Conservation (phyloP, 768 basidiomycete genomes). For the Boletus vinaceobasis region DNA sequence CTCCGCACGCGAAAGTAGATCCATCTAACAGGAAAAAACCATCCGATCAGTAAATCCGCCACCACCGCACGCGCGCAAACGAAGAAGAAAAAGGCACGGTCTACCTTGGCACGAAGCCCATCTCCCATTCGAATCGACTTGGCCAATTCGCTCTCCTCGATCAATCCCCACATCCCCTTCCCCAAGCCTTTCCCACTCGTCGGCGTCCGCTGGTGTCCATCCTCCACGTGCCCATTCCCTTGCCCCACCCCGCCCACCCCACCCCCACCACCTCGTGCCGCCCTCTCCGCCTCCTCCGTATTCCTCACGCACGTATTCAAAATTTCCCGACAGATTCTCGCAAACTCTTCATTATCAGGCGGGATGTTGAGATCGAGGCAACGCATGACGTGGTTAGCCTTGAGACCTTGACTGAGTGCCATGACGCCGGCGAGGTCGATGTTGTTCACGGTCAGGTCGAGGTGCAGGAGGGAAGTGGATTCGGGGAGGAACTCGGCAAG, state of each 20-base stretch:
- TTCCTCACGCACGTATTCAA: conserved; percentile 89
- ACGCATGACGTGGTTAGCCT: conserved; percentile 79
- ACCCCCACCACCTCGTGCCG: conserved; percentile 11
- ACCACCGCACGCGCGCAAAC: background rate
- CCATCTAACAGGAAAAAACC: background rate
- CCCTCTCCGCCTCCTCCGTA: conserved; percentile 77
- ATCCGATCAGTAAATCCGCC: background rate
- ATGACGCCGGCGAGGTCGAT: conserved; percentile 90
- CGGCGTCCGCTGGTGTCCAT: conserved; percentile 21
- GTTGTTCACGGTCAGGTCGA: conserved; percentile 82
- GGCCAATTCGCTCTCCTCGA: conserved; percentile 82
- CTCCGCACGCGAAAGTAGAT: conserved; percentile 36
- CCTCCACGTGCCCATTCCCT: conserved; percentile 5
- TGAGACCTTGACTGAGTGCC: conserved; percentile 84
- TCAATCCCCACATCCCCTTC: conserved; percentile 81
- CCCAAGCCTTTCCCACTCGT: conserved; percentile 50
- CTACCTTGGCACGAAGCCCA: conserved; percentile 41
- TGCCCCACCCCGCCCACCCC: background rate
- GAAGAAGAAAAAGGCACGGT: conserved; percentile 24
- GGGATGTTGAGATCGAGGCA: conserved; percentile 94
- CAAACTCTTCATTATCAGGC: conserved; percentile 76
- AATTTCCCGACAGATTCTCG: conserved; percentile 85
- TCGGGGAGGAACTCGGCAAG: conserved; percentile 97
- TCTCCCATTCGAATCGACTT: conserved; percentile 55
- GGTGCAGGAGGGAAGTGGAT: conserved; percentile 78